Base-by-base conservation (phyloP, 2,329 filamentous ascomycete species). In the Sporothrix brunneoviolacea region DNA sequence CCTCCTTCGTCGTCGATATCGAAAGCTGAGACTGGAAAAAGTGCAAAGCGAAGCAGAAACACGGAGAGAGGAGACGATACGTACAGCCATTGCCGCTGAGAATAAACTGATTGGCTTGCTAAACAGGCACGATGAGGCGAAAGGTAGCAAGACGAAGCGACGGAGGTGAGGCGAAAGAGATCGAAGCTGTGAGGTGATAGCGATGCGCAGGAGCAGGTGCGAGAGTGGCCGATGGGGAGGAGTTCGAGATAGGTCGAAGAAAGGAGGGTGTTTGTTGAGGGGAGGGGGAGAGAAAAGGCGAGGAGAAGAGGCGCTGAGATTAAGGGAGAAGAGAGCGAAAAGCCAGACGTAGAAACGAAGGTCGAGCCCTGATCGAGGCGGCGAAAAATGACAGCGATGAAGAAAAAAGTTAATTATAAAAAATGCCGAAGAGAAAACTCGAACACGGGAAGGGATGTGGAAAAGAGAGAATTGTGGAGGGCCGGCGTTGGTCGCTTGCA, bases 401-500 rank as follows among this genome's bases (percentile, higher is more conserved):
- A n/a, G n/a, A n/a, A 18, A 8, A 36, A 18, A n/a, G 35, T 16
- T 4, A 18, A 18, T 8, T 8, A 32, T 6, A 46, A 24, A 16
- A 32, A 24, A 38, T 30, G 13, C 5, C 9, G 8, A 13, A 15
- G 8, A 18, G 27, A 46, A 41, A 19, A 16, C 8, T 19, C 15
- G 40, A 16, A 8, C 30, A 32, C 8, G 13, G 50, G 38, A 33
- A 19, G 18, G 18, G 16, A 24, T 4, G 8, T 8, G 28, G 18
- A 18, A 21, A 22, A 24, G 8, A 15, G 32, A 35, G 13, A 8
- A 13, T 15, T 38, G 36, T 8, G 7, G 12, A 28, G 10, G 24
- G 24, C 24, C 24, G 35, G 44, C 37, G 49, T 42, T 18, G 24
- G 40, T 49, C 48, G 51, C 52, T 42, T 56, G 54, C 50, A 53